These are phyloP conservation scores for Diplocarpon mali DNA, from an alignment of 2,329 filamentous ascomycete species.

Conservation along the genomic window DNA sequence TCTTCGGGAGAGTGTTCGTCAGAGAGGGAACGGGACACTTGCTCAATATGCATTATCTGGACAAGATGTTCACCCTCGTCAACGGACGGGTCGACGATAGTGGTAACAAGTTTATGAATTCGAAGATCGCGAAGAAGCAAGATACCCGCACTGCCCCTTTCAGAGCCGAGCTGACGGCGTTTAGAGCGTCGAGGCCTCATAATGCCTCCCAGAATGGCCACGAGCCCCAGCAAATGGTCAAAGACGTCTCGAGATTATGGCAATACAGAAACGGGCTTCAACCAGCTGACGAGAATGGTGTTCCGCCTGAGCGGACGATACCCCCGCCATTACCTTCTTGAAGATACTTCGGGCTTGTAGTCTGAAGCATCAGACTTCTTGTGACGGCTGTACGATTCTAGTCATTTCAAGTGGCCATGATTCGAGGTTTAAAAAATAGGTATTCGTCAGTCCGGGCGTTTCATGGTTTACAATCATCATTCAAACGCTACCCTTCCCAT, in stretches of 20 bases:
- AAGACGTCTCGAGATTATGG: constrained; percentile 51
- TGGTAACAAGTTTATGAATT: constrained; percentile 20
- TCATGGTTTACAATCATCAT: no score
- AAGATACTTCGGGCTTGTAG: no score
- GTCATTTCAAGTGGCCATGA: no score
- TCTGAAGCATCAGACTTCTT: no score
- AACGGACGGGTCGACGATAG: constrained; percentile 14
- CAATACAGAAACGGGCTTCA: constrained; percentile 44
- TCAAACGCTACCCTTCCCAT: no score
- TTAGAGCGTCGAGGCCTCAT: not conserved
- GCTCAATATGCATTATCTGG: constrained; percentile 28
- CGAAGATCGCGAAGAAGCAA: constrained; percentile 5
- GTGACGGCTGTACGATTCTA: no score
- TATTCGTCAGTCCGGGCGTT: no score
- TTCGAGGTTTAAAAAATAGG: no score
- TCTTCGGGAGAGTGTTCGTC: constrained; percentile 23
- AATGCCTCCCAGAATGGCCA: not conserved
- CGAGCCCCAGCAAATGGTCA: constrained; percentile 30
- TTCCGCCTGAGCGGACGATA: no score
- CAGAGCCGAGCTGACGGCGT: constrained; percentile 8
- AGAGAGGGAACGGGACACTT: constrained; percentile 20
- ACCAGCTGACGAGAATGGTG: no score
- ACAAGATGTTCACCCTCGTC: constrained; percentile 26
- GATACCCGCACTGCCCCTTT: constrained; percentile 28
- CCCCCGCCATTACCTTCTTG: no score